Base-by-base conservation (phyloP, 2,329 filamentous ascomycete species). In the Westerdykella aurantiaca region DNA sequence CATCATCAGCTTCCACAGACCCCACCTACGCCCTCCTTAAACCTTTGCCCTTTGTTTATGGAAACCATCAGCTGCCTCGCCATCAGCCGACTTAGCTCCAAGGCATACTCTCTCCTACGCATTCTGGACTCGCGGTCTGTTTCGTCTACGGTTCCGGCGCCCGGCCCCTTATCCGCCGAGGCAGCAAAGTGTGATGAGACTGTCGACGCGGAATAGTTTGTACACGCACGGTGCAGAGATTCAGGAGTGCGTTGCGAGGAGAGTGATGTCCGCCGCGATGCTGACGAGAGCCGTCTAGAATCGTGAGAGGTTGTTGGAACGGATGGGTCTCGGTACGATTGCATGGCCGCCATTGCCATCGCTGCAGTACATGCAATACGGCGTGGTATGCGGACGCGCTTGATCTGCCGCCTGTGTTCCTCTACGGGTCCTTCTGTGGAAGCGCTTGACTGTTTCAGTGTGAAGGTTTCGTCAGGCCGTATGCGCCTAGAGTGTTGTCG, bases 21-120 rank as follows among this genome's bases (percentile, higher is more conserved):
- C 23, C 10, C 23, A 25, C 5, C 23, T 25, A 25, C 5, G 5
- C 23, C 23, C 23, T 31, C 37, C 34, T 33, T 34, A n/a, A 13
- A 18, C 38, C 29, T 41, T 14, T 11, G 21, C 37, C 29, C 37
- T 34, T 42, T 44, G 13, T 31, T 22, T 31, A 47, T 37, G 16
- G 41, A 37, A 17, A 21, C 38, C 14, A 46, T 44, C 14, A 49
- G 38, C 38, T 49, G 47, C 23, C 31, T 23, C 14, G 44, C 47
- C 41, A 49, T 49, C 16, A 46, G 38, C 38, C 37, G n/a, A 3
- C 22, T 34, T 3, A 49, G 25, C 41, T 49, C 31, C 2, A 42
- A 13, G 14, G 47, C 44, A 41, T 49, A 49, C n/a, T 46, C 47
- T 21, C 44, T 37, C 16, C 43, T 46, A 17, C 47, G 31, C 31